Conservation (phyloP, 2,329 filamentous ascomycete species). For the Fusarium poae region DNA sequence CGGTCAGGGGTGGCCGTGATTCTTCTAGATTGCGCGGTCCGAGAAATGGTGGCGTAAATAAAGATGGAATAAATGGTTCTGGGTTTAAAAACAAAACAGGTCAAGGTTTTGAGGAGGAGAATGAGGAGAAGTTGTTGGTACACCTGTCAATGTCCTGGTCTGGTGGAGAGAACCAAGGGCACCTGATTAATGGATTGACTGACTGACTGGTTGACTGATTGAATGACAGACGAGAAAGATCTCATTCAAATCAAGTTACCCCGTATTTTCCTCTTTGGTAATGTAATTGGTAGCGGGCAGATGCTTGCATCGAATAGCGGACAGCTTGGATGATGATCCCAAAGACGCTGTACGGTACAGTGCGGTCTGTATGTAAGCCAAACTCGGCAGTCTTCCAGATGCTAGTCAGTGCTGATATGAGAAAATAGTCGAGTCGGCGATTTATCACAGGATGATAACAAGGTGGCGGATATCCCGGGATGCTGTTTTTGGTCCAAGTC, state of each 20-base stretch:
- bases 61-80: neutral
- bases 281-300: conserved; percentile 7
- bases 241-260: conserved; percentile 9
- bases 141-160: conserved; percentile 13
- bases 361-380: conserved; percentile 25
- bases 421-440: conserved; percentile 14
- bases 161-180: conserved; percentile 8
- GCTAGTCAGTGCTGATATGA: conserved; percentile 29
- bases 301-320: conserved; percentile 43
- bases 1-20: neutral
- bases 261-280: conserved; percentile 32
- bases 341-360: conserved; percentile 5
- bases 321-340: conserved; percentile 31
- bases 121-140: neutral
- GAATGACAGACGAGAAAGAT: neutral
- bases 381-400: conserved; percentile 32
- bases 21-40: conserved; percentile 3
- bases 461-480: conserved; percentile 30
- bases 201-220: conserved; percentile 11
- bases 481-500: conserved; percentile 30
- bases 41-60: conserved; percentile 18
- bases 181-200: conserved; percentile 19
- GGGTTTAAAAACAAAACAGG: conserved; percentile 1
- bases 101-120: conserved; percentile 10
- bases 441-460: conserved; percentile 1